Base-by-base conservation (phyloP, 2,329 filamentous ascomycete genomes). In the Venturia aucupariae region DNA sequence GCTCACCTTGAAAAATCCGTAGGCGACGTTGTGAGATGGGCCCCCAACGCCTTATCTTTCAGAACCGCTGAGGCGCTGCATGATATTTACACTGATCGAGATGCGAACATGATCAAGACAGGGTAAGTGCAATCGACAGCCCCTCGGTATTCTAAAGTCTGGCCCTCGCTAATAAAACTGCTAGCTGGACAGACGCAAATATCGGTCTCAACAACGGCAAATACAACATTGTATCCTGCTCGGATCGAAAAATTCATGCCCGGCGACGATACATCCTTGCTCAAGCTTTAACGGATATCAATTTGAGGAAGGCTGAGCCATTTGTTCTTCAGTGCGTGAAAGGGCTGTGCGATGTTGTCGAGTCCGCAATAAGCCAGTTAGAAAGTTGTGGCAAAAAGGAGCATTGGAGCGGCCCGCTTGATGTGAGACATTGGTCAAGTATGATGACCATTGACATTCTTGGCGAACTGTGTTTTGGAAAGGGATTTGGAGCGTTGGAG, bases 11-110 rank as follows among this genome's bases (percentile, higher is more conserved):
- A 46, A 6, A 41, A 27, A n/a, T 5, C n/a, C n/a, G n/a, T 42
- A 63, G 61, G 61, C 19, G 72, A 73, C 1, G 74, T 82, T 1
- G 79, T 82, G 10, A 77, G 81, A 11, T 71, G 81, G 51, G 75
- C 74, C 4, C 80, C 81, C 2, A 73, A 79, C 65, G 78, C 82
- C 67, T 74, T 82, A 3, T 76, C 78, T 1, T 82, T 79, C 68
- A 75, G 46, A 22, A 63, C 41, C 8, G 6, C 27, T 3, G n/a
- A 55, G 11, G 61, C 24, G 19, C 22, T 63, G 8, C 27, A 57
- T 27, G 32, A 32, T 15, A 63, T 59, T n/a, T 42, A 63, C 24
- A 35, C 46, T 2, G 27, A n/a, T 24, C 32, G 48, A 10, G 15
- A 32, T 15, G n/a, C 48, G 8, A 54, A 54, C 24, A 54, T 54